Conservation (phyloP, 768 basidiomycete species). For the Chiua virens region DNA sequence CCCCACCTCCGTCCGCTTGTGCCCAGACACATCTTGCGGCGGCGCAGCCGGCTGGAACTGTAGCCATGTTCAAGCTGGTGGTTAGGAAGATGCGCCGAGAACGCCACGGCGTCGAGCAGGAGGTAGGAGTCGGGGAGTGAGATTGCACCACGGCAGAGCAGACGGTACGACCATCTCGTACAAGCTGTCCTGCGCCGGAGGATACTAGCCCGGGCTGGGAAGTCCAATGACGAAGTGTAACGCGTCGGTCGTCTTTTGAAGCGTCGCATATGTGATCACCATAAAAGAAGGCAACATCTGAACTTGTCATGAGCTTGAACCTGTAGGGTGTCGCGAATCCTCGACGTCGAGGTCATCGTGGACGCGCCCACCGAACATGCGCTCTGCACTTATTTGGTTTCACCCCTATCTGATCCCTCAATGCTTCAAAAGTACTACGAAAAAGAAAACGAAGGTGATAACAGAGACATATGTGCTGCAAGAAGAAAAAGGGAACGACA, state of each 20-base stretch:
- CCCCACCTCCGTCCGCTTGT: conserved; percentile 47
- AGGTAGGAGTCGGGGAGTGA: no score
- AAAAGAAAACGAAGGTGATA: no score
- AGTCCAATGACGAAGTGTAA: background rate
- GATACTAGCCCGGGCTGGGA: background rate
- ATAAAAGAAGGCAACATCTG: conserved; percentile 3
- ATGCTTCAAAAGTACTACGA: no score
- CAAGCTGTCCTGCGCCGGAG: background rate
- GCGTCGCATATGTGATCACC: conserved; percentile 21
- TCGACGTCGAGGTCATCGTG: background rate
- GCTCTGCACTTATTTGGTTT: no score
- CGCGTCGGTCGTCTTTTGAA: no score
- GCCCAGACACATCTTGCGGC: conserved; percentile 16
- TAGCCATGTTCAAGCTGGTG: conserved; percentile 12
- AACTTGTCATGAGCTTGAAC: no score
- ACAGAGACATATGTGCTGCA: background rate
- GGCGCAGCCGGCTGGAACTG: no score
- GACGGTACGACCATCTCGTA: conserved; percentile 35
- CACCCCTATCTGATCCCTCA: no score
- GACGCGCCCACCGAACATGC: background rate
- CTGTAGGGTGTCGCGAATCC: no score
- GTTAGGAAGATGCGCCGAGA: conserved; percentile 49
- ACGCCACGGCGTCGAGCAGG: conserved; percentile 71
- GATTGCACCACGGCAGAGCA: conserved; percentile 76
- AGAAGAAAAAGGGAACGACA: background rate